A percentile compares a stretch with the other conserved stretches of the same genome.
phyloP scores from a whole-genome alignment of 2,329 filamentous ascomycete species.

The Metarhizium robertsii region DNA sequence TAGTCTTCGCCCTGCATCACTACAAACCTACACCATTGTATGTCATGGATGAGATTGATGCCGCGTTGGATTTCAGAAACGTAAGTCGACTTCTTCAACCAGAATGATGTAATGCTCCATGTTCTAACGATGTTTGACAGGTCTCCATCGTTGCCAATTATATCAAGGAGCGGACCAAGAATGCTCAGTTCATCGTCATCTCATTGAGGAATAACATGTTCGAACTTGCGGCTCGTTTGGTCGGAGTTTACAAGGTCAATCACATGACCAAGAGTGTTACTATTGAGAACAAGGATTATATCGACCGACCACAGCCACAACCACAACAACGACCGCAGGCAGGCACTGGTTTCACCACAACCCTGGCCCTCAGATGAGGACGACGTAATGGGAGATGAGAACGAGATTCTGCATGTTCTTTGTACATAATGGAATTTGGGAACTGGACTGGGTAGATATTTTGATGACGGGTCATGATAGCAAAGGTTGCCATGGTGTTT shows the following conservation, averaged over 20 bases:
- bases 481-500: not conserved
- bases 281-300: constrained; percentile 77
- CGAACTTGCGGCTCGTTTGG: constrained; percentile 86
- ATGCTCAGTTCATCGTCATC: constrained; percentile 98
- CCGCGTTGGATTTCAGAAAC: constrained; percentile 93
- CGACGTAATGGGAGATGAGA: not conserved
- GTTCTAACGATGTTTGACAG: constrained; percentile 29
- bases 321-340: constrained; percentile 20
- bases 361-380: constrained; percentile 23
- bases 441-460: not conserved
- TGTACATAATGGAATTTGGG: constrained; percentile 1
- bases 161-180: constrained; percentile 98
- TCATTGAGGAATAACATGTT: constrained; percentile 99
- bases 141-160: constrained; percentile 97
- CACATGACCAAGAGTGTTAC: constrained; percentile 95
- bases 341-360: constrained; percentile 21
- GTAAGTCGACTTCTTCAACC: constrained; percentile 45
- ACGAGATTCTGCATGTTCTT: not conserved
- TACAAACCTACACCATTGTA: constrained; percentile 97
- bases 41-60: constrained; percentile 99
- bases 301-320: constrained; percentile 29
- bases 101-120: not conserved
- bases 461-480: not conserved
- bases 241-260: constrained; percentile 99
- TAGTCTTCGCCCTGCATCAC: constrained; percentile 97